phyloP scores from a whole-genome alignment of 495 filamentous ascomycete species.

The Lichina pygmaea region DNA sequence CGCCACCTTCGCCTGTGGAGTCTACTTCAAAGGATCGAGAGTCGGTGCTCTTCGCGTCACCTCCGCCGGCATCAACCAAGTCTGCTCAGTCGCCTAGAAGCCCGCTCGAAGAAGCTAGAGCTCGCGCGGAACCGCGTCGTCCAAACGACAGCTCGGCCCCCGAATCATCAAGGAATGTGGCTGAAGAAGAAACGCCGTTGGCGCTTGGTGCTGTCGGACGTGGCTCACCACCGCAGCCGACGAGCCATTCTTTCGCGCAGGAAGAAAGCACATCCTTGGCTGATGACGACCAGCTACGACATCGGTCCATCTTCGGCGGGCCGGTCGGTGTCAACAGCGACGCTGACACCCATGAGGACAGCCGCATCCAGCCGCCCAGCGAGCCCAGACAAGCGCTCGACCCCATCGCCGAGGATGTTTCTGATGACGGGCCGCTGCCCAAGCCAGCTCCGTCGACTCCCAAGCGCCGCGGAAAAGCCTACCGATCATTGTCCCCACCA shows the following conservation, averaged over 20 bases:
- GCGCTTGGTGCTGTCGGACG: background rate
- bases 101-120: no score
- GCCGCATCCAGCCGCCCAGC: no score
- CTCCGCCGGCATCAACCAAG: slow-evolving; percentile 14
- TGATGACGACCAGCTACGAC: background rate
- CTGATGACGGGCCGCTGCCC: slow-evolving; percentile 2
- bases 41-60: slow-evolving; percentile 24
- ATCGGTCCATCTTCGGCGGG: slow-evolving; percentile 9
- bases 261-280: no score
- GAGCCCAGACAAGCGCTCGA: no score
- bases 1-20: slow-evolving; percentile 16
- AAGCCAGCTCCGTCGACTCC: background rate
- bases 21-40: slow-evolving; percentile 25
- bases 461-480: background rate
- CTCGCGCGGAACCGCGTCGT: no score
- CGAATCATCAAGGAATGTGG: background rate
- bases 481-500: no score
- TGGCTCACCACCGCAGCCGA: background rate
- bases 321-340: slow-evolving; percentile 6
- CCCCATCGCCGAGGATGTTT: background rate
- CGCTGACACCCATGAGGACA: background rate
- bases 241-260: background rate
- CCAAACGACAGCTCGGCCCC: background rate
- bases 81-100: no score
- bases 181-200: background rate